Evolutionary conservation across 148 eudicot species (phyloP).

Genomic region (Amaranthus hypochondriacus): DNA sequence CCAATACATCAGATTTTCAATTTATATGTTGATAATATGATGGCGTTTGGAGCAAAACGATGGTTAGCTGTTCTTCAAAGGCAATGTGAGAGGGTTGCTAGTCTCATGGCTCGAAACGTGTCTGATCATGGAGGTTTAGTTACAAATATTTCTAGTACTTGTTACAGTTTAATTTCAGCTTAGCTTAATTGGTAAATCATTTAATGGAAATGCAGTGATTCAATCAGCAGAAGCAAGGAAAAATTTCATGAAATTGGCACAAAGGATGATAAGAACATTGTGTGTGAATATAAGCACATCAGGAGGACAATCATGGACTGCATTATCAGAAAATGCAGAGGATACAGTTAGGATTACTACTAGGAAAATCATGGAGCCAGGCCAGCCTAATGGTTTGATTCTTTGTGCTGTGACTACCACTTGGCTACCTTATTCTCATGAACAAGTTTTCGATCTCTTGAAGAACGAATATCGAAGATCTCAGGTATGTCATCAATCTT

Average conservation of each 20-base stretch:
- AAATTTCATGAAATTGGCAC: conserved; percentile 70
- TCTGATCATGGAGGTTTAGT: conserved; percentile 83
- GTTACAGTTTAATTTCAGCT: not conserved
- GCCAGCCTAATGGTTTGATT: conserved; percentile 77
- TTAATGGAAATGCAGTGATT: conserved; percentile 38
- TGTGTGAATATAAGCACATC: conserved; percentile 53
- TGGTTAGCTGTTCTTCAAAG: conserved; percentile 82
- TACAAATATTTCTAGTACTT: not conserved
- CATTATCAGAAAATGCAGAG: conserved; percentile 68
- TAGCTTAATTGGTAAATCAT: not conserved
- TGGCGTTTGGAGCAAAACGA: conserved; percentile 83
- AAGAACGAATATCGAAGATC: conserved; percentile 77
- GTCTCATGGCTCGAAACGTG: conserved; percentile 84
- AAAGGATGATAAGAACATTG: conserved; percentile 69
- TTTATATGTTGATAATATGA: conserved; percentile 43
- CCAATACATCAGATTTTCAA: conserved; percentile 60
- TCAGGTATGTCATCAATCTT: conserved; percentile 38
- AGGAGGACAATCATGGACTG: conserved; percentile 86
- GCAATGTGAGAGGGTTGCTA: conserved; percentile 91
- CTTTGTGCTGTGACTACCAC: conserved; percentile 80
- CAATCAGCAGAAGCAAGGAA: conserved; percentile 79
- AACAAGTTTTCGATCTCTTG: conserved; percentile 72
- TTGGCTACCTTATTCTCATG: conserved; percentile 74
- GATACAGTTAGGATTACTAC: conserved; percentile 84
- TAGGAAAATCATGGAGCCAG: conserved; percentile 65